These are phyloP conservation scores for Plasmodium ovale DNA, from an alignment of 169 alveolate species.

Conservation along the genomic window DNA sequence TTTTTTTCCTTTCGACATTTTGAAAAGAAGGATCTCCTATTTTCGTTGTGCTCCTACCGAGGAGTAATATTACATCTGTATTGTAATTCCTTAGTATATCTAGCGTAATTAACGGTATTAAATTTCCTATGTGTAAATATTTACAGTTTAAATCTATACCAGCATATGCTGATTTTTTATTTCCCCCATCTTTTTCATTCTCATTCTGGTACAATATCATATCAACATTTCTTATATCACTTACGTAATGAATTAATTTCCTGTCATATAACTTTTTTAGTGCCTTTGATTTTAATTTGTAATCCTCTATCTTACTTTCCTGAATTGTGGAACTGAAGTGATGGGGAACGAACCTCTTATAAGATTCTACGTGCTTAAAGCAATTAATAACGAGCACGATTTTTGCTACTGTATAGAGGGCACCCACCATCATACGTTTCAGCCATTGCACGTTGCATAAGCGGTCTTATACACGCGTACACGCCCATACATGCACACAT, in stretches of 20 bases:
- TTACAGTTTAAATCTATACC: constrained; percentile 86
- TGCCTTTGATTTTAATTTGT: constrained; percentile 44
- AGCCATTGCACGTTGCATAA: constrained; percentile 1
- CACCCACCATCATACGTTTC: constrained; percentile 13
- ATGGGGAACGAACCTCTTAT: constrained; percentile 3
- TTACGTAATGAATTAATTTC: constrained; percentile 25
- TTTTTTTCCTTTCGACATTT: constrained; percentile 38
- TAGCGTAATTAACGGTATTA: constrained; percentile 83
- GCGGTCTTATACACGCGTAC: neutral
- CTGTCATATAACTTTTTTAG: constrained; percentile 30
- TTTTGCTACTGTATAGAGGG: neutral
- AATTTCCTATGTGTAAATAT: constrained; percentile 85
- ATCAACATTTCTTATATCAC: constrained; percentile 32
- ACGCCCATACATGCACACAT: too few relatives aligned
- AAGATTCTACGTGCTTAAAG: neutral
- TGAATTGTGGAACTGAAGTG: neutral
- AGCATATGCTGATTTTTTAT: constrained; percentile 34
- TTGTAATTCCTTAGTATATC: constrained; percentile 78
- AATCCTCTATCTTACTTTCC: constrained; percentile 2
- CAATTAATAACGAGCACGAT: neutral
- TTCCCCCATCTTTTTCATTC: neutral
- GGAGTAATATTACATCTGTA: constrained; percentile 81
- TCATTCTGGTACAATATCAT: constrained; percentile 20
- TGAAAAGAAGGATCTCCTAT: constrained; percentile 90
- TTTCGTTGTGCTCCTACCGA: constrained; percentile 87